Evolutionary conservation across 2,329 filamentous ascomycete species (phyloP).

Genomic region (Myriosclerotinia curreyana): DNA sequence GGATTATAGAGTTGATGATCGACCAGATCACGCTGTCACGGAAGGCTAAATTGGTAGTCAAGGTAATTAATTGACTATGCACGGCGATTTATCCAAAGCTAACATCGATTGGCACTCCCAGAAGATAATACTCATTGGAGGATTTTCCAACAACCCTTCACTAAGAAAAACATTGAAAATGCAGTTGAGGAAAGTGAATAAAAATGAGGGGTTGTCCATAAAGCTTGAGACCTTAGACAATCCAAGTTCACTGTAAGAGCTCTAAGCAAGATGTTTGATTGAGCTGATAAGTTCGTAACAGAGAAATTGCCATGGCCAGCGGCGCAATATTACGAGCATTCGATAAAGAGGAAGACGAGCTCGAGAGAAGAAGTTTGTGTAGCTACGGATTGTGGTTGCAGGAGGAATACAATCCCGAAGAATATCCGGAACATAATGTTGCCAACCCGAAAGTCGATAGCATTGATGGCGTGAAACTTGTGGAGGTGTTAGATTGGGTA

Average conservation of each 20-base stretch:
- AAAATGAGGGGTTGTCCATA: not conserved
- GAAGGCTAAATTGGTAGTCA: not conserved
- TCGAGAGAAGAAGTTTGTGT: conserved; percentile 3
- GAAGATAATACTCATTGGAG: conserved; percentile 7
- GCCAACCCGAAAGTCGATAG: not conserved
- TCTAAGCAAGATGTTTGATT: not conserved
- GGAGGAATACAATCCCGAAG: not conserved
- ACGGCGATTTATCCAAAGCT: not conserved
- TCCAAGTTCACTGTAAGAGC: conserved; percentile 7
- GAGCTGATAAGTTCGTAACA: not conserved
- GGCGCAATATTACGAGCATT: conserved; percentile 3
- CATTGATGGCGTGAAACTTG: conserved; percentile 1
- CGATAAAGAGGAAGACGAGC: not conserved
- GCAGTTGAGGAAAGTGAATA: not conserved
- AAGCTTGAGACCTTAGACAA: not conserved
- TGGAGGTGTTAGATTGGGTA: conserved; percentile 9
- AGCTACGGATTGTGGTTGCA: conserved; percentile 16
- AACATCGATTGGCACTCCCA: not conserved
- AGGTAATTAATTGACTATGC: not conserved
- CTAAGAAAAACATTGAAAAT: not conserved
- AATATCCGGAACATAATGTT: not conserved
- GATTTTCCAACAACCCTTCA: conserved; percentile 14
- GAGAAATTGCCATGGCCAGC: conserved; percentile 18
- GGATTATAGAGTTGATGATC: not conserved
- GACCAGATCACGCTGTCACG: conserved; percentile 7